Conservation (phyloP, 352 stramenopile species). For the Phytophthora pistaciae region DNA sequence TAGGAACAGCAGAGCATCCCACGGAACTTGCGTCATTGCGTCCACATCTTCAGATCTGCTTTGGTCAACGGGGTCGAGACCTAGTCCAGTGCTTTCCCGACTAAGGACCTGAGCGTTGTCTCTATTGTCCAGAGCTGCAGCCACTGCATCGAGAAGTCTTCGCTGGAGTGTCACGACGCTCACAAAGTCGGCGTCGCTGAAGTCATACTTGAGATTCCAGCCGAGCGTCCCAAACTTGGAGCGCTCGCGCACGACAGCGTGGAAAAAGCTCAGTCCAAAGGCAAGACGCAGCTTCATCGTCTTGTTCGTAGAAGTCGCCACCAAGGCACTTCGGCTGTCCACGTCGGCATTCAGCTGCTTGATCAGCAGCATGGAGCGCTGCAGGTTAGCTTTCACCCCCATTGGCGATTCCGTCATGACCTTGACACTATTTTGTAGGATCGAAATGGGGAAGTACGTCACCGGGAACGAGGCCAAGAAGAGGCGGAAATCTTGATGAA, state of each 20-base stretch:
- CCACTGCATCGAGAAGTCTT: slow-evolving; percentile 45
- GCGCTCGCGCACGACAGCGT: slow-evolving; percentile 80
- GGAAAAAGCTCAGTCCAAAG: slow-evolving; percentile 84
- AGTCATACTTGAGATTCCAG: slow-evolving; percentile 86
- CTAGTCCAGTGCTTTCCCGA: neutral
- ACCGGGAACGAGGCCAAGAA: slow-evolving; percentile 79
- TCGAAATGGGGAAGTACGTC: slow-evolving; percentile 72
- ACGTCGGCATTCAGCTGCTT: slow-evolving; percentile 7
- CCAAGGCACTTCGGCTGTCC: neutral
- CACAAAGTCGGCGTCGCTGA: slow-evolving; percentile 80
- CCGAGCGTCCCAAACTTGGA: slow-evolving; percentile 78
- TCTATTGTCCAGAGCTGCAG: slow-evolving; percentile 2
- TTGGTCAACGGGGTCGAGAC: neutral
- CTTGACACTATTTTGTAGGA: slow-evolving; percentile 83
- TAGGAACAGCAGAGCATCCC: slow-evolving; percentile 83
- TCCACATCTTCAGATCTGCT: neutral
- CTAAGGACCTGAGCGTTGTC: neutral
- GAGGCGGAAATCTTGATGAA: slow-evolving; percentile 70
- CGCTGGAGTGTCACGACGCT: slow-evolving; percentile 72
- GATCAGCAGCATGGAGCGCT: slow-evolving; percentile 68
- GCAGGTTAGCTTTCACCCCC: slow-evolving; percentile 79
- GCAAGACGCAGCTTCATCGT: slow-evolving; percentile 62
- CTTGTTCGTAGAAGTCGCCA: neutral
- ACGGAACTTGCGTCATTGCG: slow-evolving; percentile 50
- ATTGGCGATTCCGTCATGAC: slow-evolving; percentile 82